Evolutionary conservation across 2,329 filamentous ascomycete genomes (phyloP).

Genomic region (Penicillium sp.): DNA sequence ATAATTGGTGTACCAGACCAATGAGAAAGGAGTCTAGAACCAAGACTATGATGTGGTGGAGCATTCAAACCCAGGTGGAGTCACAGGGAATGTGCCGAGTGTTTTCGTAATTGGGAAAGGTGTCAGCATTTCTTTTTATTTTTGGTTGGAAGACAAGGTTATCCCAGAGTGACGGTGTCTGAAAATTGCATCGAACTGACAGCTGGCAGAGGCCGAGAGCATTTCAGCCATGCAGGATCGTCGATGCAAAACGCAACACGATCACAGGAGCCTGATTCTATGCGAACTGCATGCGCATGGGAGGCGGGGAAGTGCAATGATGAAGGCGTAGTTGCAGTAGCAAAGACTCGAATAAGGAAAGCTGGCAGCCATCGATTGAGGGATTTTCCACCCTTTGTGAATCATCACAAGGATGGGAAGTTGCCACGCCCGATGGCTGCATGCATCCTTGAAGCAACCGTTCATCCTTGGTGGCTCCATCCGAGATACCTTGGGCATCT

Average conservation of each 20-base stretch:
- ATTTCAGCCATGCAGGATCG: conserved; percentile 39
- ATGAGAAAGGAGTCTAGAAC: conserved; percentile 21
- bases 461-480: conserved; percentile 38
- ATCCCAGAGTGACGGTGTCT: conserved; percentile 28
- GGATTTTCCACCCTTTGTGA: conserved; percentile 41
- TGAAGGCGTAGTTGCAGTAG: conserved; percentile 36
- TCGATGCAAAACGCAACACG: conserved; percentile 35
- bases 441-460: conserved; percentile 45
- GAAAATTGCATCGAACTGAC: conserved; percentile 38
- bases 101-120: conserved; percentile 29
- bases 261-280: conserved; percentile 32
- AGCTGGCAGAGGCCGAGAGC: conserved; percentile 41
- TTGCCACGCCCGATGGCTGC: conserved; percentile 45
- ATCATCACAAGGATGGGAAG: conserved; percentile 34
- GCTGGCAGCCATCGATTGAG: conserved; percentile 36
- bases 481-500: conserved; percentile 38
- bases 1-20: conserved; percentile 22
- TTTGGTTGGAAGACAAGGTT: conserved; percentile 29
- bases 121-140: conserved; percentile 21
- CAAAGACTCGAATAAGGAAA: conserved; percentile 31
- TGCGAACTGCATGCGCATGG: conserved; percentile 36
- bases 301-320: conserved; percentile 37
- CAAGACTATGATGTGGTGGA: conserved; percentile 14
- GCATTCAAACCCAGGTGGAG: conserved; percentile 23
- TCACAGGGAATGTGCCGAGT: conserved; percentile 23